Conservation (phyloP, 306 rosid species). For the Sechiopsis laciniata region DNA sequence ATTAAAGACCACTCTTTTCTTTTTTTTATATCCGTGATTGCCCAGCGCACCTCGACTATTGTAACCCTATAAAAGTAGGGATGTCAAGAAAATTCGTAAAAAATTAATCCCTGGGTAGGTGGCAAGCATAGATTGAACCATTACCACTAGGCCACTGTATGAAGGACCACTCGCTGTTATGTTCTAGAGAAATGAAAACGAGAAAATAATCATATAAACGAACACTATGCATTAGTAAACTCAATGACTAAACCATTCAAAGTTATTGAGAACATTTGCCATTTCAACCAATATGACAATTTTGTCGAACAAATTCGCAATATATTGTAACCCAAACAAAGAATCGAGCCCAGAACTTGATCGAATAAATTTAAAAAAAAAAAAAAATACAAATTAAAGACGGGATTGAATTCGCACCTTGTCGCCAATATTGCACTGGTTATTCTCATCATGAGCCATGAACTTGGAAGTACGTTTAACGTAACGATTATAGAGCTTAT, state of each 20-base stretch:
- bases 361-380: not conserved
- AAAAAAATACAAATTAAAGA: not conserved
- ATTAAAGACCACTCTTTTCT: not conserved
- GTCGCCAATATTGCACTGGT: constrained; percentile 71
- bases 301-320: not conserved
- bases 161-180: no score
- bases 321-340: not conserved
- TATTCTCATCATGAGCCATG: constrained; percentile 80
- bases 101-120: no score
- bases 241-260: not conserved
- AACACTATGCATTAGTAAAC: not conserved
- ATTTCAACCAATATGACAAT: not conserved
- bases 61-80: no score
- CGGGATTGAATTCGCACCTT: constrained; percentile 34
- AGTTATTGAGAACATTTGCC: not conserved
- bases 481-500: constrained; percentile 65
- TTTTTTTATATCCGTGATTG: no score
- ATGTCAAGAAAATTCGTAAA: no score
- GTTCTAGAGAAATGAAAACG: not conserved
- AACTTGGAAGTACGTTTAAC: constrained; percentile 87
- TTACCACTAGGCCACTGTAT: no score
- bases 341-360: not conserved
- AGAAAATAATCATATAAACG: not conserved
- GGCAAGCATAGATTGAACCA: no score
- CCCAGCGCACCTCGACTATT: no score